Base-by-base conservation (phyloP, 139 green algal genomes). In the Asterochloris sp. region DNA sequence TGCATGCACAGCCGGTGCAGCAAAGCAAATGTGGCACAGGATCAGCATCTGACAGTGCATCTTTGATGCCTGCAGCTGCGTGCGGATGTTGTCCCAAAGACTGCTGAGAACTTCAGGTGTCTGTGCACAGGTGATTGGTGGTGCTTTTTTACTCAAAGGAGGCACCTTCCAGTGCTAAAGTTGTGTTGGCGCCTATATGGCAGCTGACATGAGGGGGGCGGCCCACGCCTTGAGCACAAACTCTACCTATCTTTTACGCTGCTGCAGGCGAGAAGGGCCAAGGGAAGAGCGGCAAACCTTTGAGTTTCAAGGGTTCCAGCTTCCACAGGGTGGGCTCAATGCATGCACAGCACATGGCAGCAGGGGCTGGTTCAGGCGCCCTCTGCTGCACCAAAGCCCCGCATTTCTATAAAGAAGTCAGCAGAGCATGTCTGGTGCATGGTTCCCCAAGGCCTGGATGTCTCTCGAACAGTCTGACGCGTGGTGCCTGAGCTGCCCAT, bases 91-190 rank as follows among this genome's bases (percentile, higher is more conserved):
- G 92, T 94, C 16, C 93, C 93, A 27, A 95, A 92, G 83, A 97
- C 92, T 13, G 90, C 91, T 0, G 96, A 98, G 84, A 98, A 98
- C 93, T 99, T 98, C 92, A 87, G 91, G 12, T 85, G 86, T 0
- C 88, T 98, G 47, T 98, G 94, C 90, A 98, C 95, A 11, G 93
- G 94, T 89, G 38, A 54, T 54, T 54, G 38, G 38, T 54, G 38
- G 38, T 54, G 38, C 38, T 54, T 54, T 6, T 54, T 6, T 6
- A 6, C n/a, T 54, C 38, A 54, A 6, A 54, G 38, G 38, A 54
- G 4, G 38, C 38, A 54, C 38, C 6, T 54, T 54, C 38, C 38
- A 54, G 38, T 54, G 38, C 38, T 54, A 54, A 6, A 54, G 38
- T 54, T 6, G 38, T 54, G 38, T 54, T 54, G 38, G 38, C 38